Evolutionary conservation across 306 rosid species (phyloP).

Genomic region (Quercus berberidifolia): DNA sequence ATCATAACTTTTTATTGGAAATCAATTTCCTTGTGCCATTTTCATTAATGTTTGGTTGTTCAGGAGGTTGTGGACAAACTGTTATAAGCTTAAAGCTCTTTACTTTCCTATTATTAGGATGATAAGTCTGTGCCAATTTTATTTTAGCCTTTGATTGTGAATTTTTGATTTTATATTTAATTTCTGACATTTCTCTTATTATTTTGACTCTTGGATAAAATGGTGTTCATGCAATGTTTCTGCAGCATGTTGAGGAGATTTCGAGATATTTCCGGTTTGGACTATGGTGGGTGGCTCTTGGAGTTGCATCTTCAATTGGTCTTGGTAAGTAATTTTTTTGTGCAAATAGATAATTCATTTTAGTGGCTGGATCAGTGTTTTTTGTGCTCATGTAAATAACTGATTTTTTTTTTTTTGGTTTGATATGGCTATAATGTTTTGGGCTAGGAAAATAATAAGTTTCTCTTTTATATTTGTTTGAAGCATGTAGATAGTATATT

Average conservation of each 20-base stretch:
- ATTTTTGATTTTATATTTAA: not conserved
- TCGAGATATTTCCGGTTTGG: conserved; percentile 67
- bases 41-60: not conserved
- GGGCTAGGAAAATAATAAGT: conserved; percentile 6
- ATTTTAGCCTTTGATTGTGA: not conserved
- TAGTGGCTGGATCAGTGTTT: conserved; percentile 6
- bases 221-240: conserved; percentile 23
- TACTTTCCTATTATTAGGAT: conserved; percentile 5
- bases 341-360: conserved; percentile 1
- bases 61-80: not conserved
- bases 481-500: not conserved
- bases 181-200: conserved; percentile 1
- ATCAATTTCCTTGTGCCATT: not conserved
- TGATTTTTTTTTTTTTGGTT: not conserved
- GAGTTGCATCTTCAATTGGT: conserved; percentile 97
- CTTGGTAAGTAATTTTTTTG: conserved; percentile 60
- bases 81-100: not conserved
- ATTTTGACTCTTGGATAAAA: conserved; percentile 10
- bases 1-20: not conserved
- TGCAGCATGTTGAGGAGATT: conserved; percentile 88
- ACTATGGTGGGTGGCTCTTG: conserved; percentile 95
- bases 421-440: conserved; percentile 12
- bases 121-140: not conserved
- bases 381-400: conserved; percentile 20
- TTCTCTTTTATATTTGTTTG: not conserved